Conservation (phyloP, 2,329 filamentous ascomycete species). For the Diaporthe batatas region DNA sequence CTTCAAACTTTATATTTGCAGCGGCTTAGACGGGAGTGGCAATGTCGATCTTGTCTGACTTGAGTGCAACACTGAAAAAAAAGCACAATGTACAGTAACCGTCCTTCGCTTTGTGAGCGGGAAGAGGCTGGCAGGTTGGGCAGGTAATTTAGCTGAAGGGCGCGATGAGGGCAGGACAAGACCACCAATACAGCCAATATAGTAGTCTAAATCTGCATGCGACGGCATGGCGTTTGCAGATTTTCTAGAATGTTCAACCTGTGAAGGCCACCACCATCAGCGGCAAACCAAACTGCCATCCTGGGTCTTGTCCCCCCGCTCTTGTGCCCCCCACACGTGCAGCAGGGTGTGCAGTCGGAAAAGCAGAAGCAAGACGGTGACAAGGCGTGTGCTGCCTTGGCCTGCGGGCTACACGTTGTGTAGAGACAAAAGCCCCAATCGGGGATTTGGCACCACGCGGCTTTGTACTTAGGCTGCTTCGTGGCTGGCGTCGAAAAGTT, state of each 20-base stretch:
- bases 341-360: background rate
- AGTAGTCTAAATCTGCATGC: background rate
- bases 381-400: background rate
- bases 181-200: background rate
- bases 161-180: conserved; percentile 5
- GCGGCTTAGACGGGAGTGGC: conserved; percentile 30
- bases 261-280: background rate
- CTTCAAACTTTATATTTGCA: conserved; percentile 9
- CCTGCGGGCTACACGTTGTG: conserved; percentile 17
- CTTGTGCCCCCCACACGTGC: background rate
- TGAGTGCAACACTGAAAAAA: background rate
- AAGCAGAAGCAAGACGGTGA: background rate
- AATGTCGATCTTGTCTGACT: conserved; percentile 29
- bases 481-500: conserved; percentile 14
- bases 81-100: background rate
- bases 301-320: background rate
- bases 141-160: conserved; percentile 20
- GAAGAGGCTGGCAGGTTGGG: background rate
- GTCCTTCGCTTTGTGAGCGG: background rate
- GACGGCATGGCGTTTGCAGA: background rate
- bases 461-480: conserved; percentile 18
- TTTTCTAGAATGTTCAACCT: conserved; percentile 17
- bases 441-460: conserved; percentile 26
- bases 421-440: conserved; percentile 13
- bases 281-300: background rate